Conservation (phyloP, 2,329 filamentous ascomycete species). For the Scytalidium lignicola region DNA sequence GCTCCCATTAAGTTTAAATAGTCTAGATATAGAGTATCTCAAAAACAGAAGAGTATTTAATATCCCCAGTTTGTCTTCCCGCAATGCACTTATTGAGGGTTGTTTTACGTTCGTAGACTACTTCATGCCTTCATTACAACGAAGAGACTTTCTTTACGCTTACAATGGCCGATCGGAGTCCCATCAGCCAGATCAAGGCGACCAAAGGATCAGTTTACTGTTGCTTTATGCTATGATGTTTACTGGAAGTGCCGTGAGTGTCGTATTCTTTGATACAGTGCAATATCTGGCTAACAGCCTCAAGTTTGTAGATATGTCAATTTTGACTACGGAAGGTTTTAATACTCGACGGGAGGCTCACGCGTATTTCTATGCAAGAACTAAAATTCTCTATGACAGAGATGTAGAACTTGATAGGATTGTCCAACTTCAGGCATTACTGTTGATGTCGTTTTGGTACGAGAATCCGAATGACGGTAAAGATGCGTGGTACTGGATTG, state of each 20-base stretch:
- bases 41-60: too few relatives aligned
- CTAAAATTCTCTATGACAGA: constrained; percentile 59
- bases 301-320: constrained; percentile 74
- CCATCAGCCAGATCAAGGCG: too few relatives aligned
- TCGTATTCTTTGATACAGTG: too few relatives aligned
- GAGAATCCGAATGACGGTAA: constrained; percentile 92
- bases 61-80: too few relatives aligned
- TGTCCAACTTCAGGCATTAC: constrained; percentile 74
- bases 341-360: constrained; percentile 69
- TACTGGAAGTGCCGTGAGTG: constrained; percentile 51
- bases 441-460: constrained; percentile 93
- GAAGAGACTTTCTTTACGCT: too few relatives aligned
- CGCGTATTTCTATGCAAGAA: constrained; percentile 76
- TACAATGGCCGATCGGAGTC: too few relatives aligned
- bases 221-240: constrained; percentile 93
- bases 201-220: constrained; percentile 63
- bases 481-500: constrained; percentile 97
- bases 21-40: too few relatives aligned
- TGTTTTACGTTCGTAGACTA: too few relatives aligned
- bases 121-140: too few relatives aligned
- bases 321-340: constrained; percentile 72
- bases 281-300: too few relatives aligned
- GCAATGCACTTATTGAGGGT: too few relatives aligned
- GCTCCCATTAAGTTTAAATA: too few relatives aligned
- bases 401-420: constrained; percentile 87